Base-by-base conservation (phyloP, 2,329 filamentous ascomycete genomes). In the Botrytis hyacinthi region DNA sequence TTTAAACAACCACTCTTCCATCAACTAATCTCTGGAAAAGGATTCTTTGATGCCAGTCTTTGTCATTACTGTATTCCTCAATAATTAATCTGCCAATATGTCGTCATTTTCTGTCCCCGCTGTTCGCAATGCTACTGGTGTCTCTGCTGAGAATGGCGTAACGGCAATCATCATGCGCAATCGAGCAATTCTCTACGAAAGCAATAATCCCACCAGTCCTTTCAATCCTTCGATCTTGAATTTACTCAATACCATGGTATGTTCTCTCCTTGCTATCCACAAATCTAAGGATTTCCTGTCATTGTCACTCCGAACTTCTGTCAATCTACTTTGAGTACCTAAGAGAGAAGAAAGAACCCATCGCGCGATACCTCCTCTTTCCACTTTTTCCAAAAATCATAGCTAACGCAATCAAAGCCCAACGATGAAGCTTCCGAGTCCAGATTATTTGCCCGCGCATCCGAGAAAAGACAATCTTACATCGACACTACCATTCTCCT, bases 391-490 rank as follows among this genome's bases (percentile, higher is more conserved):
- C 3, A 8, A 42, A 42, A 16, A 42, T n/a, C 4, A 14, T 32
- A 32, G 22, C n/a, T 57, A 69, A 69, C 14, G 7, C 37, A 57
- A 32, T 10, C n/a, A 10, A 32, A 69, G 66, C 66, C 66, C 66
- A 69, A 69, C 7, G 66, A 69, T 12, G 66, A 69, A 69, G 66
- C 66, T 4, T 57, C 66, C 18, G 48, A 69, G 40, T 32, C 66
- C 20, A 42, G 48, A 26, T 32, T 57, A n/a, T 44, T 69, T 6
- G 20, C 35, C 29, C 20, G 37, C 37, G n/a, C 18, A 26, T 32
- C 35, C 10, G 32, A 42, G n/a, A 69, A 18, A 26, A 42, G 12
- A 42, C 6, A 57, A 32, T 32, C 51, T 7, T 14, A 57, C 51
- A 57, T 10, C 10, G n/a, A 7, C 37, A 69, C 48, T 12, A 16